Conservation (phyloP, 2,329 filamentous ascomycete species). For the Penicillium sp. region DNA sequence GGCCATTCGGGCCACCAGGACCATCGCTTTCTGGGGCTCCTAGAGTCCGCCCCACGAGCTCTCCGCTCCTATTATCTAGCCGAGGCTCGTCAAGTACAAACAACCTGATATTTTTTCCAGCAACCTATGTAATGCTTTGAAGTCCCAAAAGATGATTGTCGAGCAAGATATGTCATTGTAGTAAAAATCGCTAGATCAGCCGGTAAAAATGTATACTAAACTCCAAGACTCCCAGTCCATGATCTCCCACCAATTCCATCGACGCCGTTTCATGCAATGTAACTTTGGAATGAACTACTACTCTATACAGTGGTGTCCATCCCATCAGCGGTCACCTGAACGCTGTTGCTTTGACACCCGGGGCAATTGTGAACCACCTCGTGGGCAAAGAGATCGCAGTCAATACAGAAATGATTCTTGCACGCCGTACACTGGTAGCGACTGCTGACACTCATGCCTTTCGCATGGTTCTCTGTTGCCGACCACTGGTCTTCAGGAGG, state of each 20-base stretch:
- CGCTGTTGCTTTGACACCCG: constrained; percentile 67
- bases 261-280: constrained; percentile 13
- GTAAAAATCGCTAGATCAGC: neutral
- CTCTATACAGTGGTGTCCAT: constrained; percentile 38
- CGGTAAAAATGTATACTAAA: neutral
- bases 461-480: constrained; percentile 46
- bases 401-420: constrained; percentile 90
- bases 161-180: neutral
- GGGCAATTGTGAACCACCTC: constrained; percentile 96
- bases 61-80: neutral
- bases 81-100: constrained; percentile 14
- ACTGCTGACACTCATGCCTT: constrained; percentile 79
- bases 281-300: constrained; percentile 6
- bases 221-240: constrained; percentile 4
- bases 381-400: constrained; percentile 94
- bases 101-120: neutral
- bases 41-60: neutral
- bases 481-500: constrained; percentile 46
- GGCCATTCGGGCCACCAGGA: too few relatives aligned
- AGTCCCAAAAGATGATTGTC: neutral
- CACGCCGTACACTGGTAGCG: constrained; percentile 91
- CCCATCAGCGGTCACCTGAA: constrained; percentile 34
- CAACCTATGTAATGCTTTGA: neutral
- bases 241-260: neutral
- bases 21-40: too few relatives aligned